Evolutionary conservation across 805 yeast genomes (phyloP).

Genomic region (Babjeviella inositovora): DNA sequence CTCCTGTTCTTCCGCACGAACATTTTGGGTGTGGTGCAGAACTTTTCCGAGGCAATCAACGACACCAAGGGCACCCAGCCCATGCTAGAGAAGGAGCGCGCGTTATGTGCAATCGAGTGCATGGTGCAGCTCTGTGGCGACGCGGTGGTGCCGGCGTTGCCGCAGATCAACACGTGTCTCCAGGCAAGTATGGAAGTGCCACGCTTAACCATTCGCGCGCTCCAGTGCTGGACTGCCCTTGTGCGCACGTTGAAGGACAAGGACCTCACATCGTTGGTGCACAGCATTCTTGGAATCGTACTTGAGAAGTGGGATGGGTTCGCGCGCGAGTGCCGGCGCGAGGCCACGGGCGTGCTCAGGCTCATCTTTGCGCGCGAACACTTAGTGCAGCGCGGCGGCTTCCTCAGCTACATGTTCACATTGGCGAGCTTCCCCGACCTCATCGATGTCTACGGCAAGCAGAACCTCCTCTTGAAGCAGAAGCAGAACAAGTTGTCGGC

Average conservation of each 20-base stretch:
- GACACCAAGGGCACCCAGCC: conserved; percentile 61
- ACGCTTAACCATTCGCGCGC: conserved; percentile 41
- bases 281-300: conserved; percentile 57
- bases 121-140: conserved; percentile 37
- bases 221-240: conserved; percentile 54
- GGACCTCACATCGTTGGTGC: too few relatives aligned
- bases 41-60: conserved; percentile 66
- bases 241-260: conserved; percentile 37
- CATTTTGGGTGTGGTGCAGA: conserved; percentile 62
- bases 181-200: conserved; percentile 61
- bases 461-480: too few relatives aligned
- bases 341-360: too few relatives aligned
- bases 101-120: conserved; percentile 60
- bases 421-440: too few relatives aligned
- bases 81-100: conserved; percentile 50
- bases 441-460: too few relatives aligned
- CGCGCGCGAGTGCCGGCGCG: too few relatives aligned
- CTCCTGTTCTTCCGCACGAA: conserved; percentile 32
- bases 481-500: too few relatives aligned
- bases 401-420: too few relatives aligned
- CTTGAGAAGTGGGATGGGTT: conserved; percentile 51
- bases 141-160: conserved; percentile 50
- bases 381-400: too few relatives aligned
- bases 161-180: conserved; percentile 76
- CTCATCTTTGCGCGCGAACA: too few relatives aligned